Evolutionary conservation across 805 yeast species (phyloP).

Genomic region (Candida jianshihensis): DNA sequence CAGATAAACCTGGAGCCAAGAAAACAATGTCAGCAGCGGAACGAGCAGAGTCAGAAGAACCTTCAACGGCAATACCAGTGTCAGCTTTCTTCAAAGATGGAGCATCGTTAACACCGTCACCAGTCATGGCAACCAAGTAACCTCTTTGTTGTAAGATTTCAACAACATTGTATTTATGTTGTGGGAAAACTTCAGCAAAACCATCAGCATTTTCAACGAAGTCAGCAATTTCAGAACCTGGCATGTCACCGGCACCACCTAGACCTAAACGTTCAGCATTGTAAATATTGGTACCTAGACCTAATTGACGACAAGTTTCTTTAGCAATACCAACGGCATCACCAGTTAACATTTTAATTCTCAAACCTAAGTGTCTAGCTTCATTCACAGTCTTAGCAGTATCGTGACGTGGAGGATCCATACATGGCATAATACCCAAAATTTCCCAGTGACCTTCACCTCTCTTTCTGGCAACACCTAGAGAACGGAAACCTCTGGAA

Average conservation of each 20-base stretch:
- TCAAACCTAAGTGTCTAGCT: constrained; percentile 85
- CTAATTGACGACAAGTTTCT: constrained; percentile 97
- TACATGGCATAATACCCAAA: constrained; percentile 96
- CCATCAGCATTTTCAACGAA: constrained; percentile 97
- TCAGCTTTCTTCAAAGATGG: constrained; percentile 96
- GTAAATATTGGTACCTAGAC: constrained; percentile 93
- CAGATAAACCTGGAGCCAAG: constrained; percentile 92
- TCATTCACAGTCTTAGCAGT: constrained; percentile 91
- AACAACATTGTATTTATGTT: constrained; percentile 93
- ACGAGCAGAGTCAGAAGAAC: constrained; percentile 96
- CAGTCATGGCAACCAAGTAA: constrained; percentile 97
- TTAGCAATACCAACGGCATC: constrained; percentile 98
- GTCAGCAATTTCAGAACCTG: constrained; percentile 96
- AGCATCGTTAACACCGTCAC: constrained; percentile 99
- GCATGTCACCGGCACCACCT: constrained; percentile 88
- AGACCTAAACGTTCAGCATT: constrained; percentile 96
- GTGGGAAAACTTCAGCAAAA: constrained; percentile 98
- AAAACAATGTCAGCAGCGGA: constrained; percentile 96
- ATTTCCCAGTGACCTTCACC: constrained; percentile 99
- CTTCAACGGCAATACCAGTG: constrained; percentile 97
- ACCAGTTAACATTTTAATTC: constrained; percentile 98
- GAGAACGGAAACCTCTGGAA: constrained; percentile 96
- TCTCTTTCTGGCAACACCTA: constrained; percentile 98
- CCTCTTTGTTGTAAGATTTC: constrained; percentile 94
- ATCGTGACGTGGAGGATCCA: constrained; percentile 99